phyloP scores from a whole-genome alignment of 257 asterid species.

The Rehmannia glutinosa region DNA sequence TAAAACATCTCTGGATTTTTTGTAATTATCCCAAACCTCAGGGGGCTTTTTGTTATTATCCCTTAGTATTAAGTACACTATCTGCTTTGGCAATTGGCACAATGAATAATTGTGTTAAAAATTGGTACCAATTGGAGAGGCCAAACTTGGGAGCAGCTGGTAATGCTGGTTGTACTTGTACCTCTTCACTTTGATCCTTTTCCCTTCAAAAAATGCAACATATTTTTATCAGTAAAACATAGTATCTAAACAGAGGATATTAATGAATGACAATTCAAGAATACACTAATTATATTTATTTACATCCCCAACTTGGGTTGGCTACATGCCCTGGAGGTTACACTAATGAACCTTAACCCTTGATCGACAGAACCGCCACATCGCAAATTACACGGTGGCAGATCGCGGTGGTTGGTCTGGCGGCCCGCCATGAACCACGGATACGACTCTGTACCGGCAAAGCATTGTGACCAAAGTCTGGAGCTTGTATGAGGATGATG shows the following conservation, averaged over 20 bases:
- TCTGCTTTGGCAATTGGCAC: no score
- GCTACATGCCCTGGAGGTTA: conserved; percentile 10
- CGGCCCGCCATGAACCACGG: conserved; percentile 17
- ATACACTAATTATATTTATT: not conserved
- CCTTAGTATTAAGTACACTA: no score
- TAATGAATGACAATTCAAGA: not conserved
- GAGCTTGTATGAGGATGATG: conserved; percentile 44
- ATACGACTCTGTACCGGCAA: conserved; percentile 25
- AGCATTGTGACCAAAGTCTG: conserved; percentile 37
- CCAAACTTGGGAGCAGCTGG: conserved; percentile 29
- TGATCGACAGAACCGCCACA: conserved; percentile 16
- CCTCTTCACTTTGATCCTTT: conserved; percentile 21
- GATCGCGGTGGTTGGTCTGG: conserved; percentile 11
- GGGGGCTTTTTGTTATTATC: no score
- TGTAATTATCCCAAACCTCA: no score
- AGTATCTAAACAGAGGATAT: not conserved
- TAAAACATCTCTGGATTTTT: no score
- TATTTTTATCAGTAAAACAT: not conserved
- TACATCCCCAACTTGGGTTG: conserved; percentile 24
- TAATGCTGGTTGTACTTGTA: conserved; percentile 10
- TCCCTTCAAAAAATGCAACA: conserved; percentile 27
- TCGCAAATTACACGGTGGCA: conserved; percentile 8
- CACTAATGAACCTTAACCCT: conserved; percentile 38
- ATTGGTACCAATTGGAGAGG: conserved; percentile 41
- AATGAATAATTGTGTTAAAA: not conserved